Percentiles rank a stretch among this genome's conserved stretches.
Conservation (phyloP, 2,329 filamentous ascomycete genomes). For the Botrytis fabae region DNA sequence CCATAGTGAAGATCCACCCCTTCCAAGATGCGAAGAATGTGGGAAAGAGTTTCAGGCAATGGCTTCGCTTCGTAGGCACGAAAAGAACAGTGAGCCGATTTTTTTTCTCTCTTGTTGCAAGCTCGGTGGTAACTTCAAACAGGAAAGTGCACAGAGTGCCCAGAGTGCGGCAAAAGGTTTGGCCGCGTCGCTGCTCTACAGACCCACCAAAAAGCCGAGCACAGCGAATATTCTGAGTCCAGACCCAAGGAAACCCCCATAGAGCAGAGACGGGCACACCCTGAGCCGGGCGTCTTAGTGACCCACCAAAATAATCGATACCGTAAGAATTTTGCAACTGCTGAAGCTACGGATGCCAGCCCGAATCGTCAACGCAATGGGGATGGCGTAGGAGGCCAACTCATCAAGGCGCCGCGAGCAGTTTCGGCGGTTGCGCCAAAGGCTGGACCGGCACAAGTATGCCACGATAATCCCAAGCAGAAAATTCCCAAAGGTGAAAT, state of each 20-base stretch:
- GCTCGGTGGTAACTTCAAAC: not conserved
- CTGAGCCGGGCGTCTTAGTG: not conserved
- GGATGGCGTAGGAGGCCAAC: not conserved
- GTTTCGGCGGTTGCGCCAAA: not conserved
- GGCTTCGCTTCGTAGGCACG: not conserved
- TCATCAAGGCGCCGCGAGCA: not conserved
- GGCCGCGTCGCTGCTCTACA: not conserved
- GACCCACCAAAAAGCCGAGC: not conserved
- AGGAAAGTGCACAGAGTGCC: conserved; percentile 5
- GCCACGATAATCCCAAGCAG: not conserved
- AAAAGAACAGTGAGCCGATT: not conserved
- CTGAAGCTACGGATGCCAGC: not conserved
- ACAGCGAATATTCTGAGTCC: not conserved
- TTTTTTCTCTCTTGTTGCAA: no score
- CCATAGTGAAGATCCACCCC: not conserved
- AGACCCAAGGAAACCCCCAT: not conserved
- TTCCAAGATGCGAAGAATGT: not conserved
- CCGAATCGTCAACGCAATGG: not conserved
- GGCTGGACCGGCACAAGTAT: not conserved
- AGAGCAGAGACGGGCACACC: not conserved
- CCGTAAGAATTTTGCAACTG: no score
- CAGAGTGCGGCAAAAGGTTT: conserved; percentile 9
- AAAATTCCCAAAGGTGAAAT: not conserved
- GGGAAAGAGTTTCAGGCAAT: not conserved
- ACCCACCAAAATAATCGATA: not conserved